These are phyloP conservation scores for Cyclotella choctawhatcheeana DNA, from an alignment of 108 stramenopile genomes.

Conservation along the genomic window DNA sequence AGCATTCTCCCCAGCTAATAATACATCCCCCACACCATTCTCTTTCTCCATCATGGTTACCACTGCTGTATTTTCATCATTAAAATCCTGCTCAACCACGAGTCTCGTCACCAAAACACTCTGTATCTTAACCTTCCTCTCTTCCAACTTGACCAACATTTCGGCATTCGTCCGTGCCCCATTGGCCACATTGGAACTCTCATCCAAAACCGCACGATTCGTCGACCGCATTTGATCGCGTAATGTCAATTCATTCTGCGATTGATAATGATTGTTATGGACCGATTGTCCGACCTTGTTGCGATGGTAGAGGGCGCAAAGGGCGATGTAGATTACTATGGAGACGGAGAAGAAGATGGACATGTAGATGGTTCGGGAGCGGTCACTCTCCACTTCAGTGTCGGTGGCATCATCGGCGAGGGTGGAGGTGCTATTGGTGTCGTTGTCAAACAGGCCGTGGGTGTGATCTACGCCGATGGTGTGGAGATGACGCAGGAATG, in stretches of 20 bases:
- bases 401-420: not conserved
- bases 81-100: slow-evolving; percentile 25
- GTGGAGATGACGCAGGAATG: not conserved
- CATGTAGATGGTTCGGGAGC: slow-evolving; percentile 17
- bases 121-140: slow-evolving; percentile 31
- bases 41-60: not conserved
- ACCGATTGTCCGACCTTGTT: not conserved
- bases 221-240: not conserved
- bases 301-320: slow-evolving; percentile 28
- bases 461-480: not conserved
- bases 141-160: slow-evolving; percentile 21
- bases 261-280: not conserved
- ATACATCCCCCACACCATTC: slow-evolving; percentile 6
- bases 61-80: not conserved
- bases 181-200: slow-evolving; percentile 19
- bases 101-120: slow-evolving; percentile 19
- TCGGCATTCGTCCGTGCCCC: slow-evolving; percentile 13
- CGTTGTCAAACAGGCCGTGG: slow-evolving; percentile 1
- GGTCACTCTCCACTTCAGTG: not conserved
- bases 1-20: not conserved
- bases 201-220: slow-evolving; percentile 37
- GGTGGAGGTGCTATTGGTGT: not conserved
- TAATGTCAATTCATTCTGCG: not conserved
- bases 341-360: slow-evolving; percentile 22
- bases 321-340: slow-evolving; percentile 32